phyloP scores from a whole-genome alignment of 2,329 filamentous ascomycete species.

The Neospermospora avenae region DNA sequence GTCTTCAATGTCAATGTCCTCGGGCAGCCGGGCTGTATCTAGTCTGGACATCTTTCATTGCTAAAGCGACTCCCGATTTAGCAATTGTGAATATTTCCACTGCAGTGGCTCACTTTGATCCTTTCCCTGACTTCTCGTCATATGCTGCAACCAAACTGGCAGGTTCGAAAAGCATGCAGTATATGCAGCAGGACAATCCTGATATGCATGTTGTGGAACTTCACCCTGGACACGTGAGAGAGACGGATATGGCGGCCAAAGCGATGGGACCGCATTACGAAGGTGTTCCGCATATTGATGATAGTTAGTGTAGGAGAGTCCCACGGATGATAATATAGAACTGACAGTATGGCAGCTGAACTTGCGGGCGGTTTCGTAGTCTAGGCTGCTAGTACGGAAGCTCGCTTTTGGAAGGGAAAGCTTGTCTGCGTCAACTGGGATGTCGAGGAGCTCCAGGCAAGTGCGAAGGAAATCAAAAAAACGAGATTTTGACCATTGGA shows the following conservation, averaged over 20 bases:
- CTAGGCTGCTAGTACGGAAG: constrained; percentile 34
- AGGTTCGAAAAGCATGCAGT: constrained; percentile 41
- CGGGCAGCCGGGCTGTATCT: constrained; percentile 7
- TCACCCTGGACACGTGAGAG: constrained; percentile 39
- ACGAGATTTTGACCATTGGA: constrained; percentile 1
- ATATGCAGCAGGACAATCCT: constrained; percentile 40
- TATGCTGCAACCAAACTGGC: constrained; percentile 45
- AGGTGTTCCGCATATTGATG: constrained; percentile 5
- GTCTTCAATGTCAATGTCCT: constrained; percentile 9
- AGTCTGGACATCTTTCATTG: constrained; percentile 8
- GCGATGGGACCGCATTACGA: not conserved
- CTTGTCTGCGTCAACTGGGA: constrained; percentile 49
- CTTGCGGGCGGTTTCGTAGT: constrained; percentile 8
- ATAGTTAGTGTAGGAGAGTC: constrained; percentile 1
- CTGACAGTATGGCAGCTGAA: constrained; percentile 17
- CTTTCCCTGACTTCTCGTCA: constrained; percentile 32
- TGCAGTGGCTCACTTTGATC: constrained; percentile 18
- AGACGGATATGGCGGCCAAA: constrained; percentile 10
- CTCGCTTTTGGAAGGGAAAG: constrained; percentile 43
- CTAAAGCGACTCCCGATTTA: not conserved
- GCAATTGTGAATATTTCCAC: constrained; percentile 13
- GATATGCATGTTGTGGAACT: constrained; percentile 40
- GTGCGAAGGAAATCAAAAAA: constrained; percentile 37
- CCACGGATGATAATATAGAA: not conserved
- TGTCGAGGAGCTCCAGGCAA: constrained; percentile 43